Evolutionary conservation across 148 eudicot species (phyloP).

Genomic region (Spergularia bocconei): DNA sequence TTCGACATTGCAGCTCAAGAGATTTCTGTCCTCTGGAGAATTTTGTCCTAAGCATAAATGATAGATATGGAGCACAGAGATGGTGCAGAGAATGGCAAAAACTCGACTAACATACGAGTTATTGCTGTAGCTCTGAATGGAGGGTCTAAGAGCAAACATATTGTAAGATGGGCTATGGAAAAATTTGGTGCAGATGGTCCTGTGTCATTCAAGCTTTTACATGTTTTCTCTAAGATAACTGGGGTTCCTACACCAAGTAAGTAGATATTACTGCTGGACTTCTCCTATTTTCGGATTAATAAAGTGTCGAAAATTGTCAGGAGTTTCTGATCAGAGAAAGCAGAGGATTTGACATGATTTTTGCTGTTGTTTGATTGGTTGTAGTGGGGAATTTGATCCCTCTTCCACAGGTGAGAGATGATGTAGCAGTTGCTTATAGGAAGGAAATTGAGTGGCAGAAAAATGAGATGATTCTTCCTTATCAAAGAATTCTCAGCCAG

Average conservation of each 20-base stretch:
- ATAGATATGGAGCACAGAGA: constrained; percentile 34
- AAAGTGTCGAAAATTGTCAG: neutral
- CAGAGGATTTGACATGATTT: neutral
- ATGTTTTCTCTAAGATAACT: constrained; percentile 63
- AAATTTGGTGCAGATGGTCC: constrained; percentile 58
- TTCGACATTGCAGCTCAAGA: constrained; percentile 4
- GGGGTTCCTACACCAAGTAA: constrained; percentile 89
- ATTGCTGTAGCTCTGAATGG: constrained; percentile 71
- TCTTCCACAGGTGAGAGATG: constrained; percentile 70
- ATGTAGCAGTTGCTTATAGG: constrained; percentile 61
- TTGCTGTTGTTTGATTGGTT: constrained; percentile 6
- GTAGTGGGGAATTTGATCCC: constrained; percentile 79
- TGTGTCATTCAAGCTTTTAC: constrained; percentile 60
- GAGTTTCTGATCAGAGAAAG: neutral
- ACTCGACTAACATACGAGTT: constrained; percentile 14
- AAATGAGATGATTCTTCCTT: constrained; percentile 61
- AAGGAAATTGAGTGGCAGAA: constrained; percentile 78
- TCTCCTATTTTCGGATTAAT: neutral
- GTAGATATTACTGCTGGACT: constrained; percentile 18
- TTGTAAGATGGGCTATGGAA: constrained; percentile 72
- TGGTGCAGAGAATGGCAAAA: constrained; percentile 27
- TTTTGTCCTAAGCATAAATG: constrained; percentile 1
- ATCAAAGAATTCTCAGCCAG: constrained; percentile 40
- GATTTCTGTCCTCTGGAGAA: neutral
- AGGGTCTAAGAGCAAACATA: constrained; percentile 51